Base-by-base conservation (phyloP, 1,284 basidiomycete species). In the Chalciporus sp. region DNA sequence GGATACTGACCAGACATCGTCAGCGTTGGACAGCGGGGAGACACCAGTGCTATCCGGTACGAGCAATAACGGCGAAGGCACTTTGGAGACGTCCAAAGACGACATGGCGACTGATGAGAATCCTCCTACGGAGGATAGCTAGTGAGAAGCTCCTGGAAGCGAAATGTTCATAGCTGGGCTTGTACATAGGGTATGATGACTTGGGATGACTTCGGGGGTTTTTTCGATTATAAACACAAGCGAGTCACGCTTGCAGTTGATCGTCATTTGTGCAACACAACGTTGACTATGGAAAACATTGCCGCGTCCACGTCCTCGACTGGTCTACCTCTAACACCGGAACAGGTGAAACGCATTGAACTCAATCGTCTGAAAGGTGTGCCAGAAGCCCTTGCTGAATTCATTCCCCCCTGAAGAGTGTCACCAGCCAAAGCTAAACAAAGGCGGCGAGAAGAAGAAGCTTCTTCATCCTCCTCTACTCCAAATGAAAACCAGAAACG, bases 401-500 rank as follows among this genome's bases (percentile, higher is more conserved):
- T 44, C 29, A 48, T 45, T 7, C 23, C 26, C 55, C 50, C 49
- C 57, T 58, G 51, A 69, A 53, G 41, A n/a, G 14, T 60, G 28
- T 56, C 37, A 49, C 48, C 52, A 56, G 84, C 84, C 8, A 86
- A 86, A 63, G 84, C 81, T 41, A 78, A 74, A 46, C 80, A 86
- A 64, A 77, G 83, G 46, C 76, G 81, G 57, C 76, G 73, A 42
- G 86, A 86, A 54, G 77, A 83, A 48, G 77, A 76, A 20, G 68
- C 70, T 3, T 73, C 75, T 1, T 72, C 77, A 4, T 84, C 83
- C 20, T 74, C 75, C 40, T 79, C 77, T 19, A 69, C 65, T 49
- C 60, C 59, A n/a, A 86, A 86, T 68, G 60, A 69, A 27, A 82
- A 86, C 61, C 80, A 80, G 57, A 88, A 86, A 64, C 78, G 85